Base-by-base conservation (phyloP, 306 rosid genomes). In the Acacia confusa region DNA sequence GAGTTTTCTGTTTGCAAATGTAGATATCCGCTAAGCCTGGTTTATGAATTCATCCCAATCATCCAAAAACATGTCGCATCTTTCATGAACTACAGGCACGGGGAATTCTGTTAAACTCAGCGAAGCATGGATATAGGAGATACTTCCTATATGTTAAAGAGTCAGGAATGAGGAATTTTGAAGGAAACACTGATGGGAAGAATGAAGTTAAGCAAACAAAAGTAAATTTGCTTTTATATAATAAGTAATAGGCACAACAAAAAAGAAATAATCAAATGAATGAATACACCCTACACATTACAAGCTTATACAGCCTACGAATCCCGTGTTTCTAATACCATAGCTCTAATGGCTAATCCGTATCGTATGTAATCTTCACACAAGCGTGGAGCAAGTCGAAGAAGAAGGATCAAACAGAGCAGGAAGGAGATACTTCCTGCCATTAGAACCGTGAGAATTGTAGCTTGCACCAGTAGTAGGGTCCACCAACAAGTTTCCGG, bases 361-460 rank as follows among this genome's bases (percentile, higher is more conserved):
- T 4, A 50, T 17, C 8, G 40, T 7, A 1, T 45, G 44, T 36
- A 0, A 50, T 50, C n/a, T 81, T 82, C 86, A 92, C 10, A 91
- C 90, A 32, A 92, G 69, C 4, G 94, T 88, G 0, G 90, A 92
- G 38, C 95, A 92, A 47, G 90, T 50, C 1, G 90, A 83, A 1
- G 92, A 89, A 9, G 91, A 57, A 48, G 92, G 97, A 65, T 92
- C 94, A 40, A 68, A 87, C 38, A 91, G 5, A 2, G 94, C 94
- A 52, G 97, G 95, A 52, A 92, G 78, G 85, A 92, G 27, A 70
- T 84, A 92, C 60, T 89, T 92, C 75, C 94, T 78, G 5, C 91
- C 97, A 76, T 84, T 83, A 4, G 50, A 80, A 0, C 95, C 95
- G 16, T 89, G 50, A 0, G 94, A 92, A 76, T 92, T 92, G 72